These are phyloP conservation scores for Prototheca stagnorum DNA, from an alignment of 163 green algal genomes.

Conservation along the genomic window DNA sequence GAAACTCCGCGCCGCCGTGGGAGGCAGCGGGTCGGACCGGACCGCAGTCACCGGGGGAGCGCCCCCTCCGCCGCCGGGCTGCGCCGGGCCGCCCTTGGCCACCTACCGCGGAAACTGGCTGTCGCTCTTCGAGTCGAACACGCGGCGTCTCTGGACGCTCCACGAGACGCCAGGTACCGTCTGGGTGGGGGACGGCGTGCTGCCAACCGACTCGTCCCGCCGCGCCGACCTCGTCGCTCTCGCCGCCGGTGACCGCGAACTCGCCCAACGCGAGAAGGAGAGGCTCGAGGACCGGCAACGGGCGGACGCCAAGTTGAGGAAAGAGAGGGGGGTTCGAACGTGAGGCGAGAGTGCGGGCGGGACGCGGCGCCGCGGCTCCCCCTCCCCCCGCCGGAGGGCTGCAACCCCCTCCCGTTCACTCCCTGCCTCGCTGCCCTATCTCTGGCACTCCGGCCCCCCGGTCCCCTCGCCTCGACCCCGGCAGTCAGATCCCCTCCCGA, in stretches of 20 bases:
- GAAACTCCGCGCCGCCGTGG: not conserved
- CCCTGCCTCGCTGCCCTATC: too few relatives aligned
- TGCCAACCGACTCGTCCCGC: conserved; percentile 44
- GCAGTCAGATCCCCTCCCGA: too few relatives aligned
- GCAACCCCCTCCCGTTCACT: too few relatives aligned
- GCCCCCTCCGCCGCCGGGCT: too few relatives aligned
- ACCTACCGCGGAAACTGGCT: conserved; percentile 56
- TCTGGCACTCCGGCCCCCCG: too few relatives aligned
- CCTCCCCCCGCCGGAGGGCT: too few relatives aligned
- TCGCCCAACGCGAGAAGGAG: conserved; percentile 48
- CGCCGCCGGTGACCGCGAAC: conserved; percentile 8
- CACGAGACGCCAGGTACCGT: conserved; percentile 9
- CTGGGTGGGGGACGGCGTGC: conserved; percentile 20
- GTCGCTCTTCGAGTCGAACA: conserved; percentile 47
- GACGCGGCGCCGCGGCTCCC: too few relatives aligned
- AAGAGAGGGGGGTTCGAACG: too few relatives aligned
- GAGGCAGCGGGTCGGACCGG: not conserved
- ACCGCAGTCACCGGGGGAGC: not conserved
- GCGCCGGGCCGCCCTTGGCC: too few relatives aligned
- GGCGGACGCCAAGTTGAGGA: conserved; percentile 49
- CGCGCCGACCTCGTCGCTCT: conserved; percentile 12
- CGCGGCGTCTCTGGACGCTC: conserved; percentile 44
- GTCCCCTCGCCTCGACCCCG: too few relatives aligned
- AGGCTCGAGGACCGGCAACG: conserved; percentile 51
- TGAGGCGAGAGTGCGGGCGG: too few relatives aligned